Base-by-base conservation (phyloP, 805 yeast genomes). In the Candida broadrunensis region DNA sequence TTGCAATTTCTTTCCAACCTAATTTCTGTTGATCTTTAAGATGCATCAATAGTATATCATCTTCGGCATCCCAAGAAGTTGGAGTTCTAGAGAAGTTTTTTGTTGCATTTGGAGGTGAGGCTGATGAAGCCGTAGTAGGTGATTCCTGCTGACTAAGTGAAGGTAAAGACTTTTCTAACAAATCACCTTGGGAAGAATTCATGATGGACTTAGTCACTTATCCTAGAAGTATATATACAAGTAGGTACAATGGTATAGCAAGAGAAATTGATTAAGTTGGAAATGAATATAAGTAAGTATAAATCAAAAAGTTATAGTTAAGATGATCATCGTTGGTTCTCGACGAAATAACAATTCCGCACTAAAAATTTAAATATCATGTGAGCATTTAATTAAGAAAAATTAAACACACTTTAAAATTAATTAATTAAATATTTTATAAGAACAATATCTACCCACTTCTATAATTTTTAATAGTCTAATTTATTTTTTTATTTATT, bases 51-150 rank as follows among this genome's bases (percentile, higher is more conserved):
- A 70, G 61, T 31, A 67, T 54, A 47, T 70, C 75, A 51, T 70
- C 75, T 47, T 63, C 72, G 14, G 75, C 70, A 48, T 70, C 75
- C 75, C 75, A 70, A 3, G 74, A 68, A 3, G 75, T 68, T 12
- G 75, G 75, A 5, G 75, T 70, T 26, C 74, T 52, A 36, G 64
- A 52, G 42, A 53, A 55, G 43, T 52, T 53, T 43, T 65, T 64
- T 9, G 42, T 17, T 9, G 26, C 27, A 8, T 14, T 15, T 3
- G n/a, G 4, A 17, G 34, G n/a, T 15, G 30, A 24, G 13, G 18
- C 26, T 11, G 34, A 7, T 15, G 30, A 24, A 18, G 18, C 26
- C 24, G 14, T 36, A 12, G 36, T 11, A 21, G 36, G 3, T 14
- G 19, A 20, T 23, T 23, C 24, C 6, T 21, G 24, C 6, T 6